Evolutionary conservation across 257 asterid species (phyloP), one percentile per base, ranked within the genome.

Genomic region (Paraleonurus japonicus): DNA sequence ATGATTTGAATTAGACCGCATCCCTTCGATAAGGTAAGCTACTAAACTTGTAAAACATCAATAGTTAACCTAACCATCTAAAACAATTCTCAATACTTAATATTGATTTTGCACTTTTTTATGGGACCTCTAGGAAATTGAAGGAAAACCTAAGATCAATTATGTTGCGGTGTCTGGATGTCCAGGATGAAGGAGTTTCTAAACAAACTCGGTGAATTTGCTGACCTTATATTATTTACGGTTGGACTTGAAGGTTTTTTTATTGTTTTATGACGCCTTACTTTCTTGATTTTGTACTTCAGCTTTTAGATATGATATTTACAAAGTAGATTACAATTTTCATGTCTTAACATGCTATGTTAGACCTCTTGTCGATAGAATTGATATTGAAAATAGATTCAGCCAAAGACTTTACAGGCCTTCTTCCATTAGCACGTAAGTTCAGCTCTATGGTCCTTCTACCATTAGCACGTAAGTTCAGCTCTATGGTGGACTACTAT

Each of bases 171-270:
- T 93, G 71, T 93, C 88, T 79, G 98, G 90, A 81, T 90, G 98
- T 23, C 98, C 98, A 11, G 95, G 98, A 59, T 93, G 65, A 85
- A 84, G 22, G 90, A 86, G 67, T 93, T 90, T 75, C 87, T 93
- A 4, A 80, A 80, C 55, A 88, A 86, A 80, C 96, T 93, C 27
- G 81, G 90, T 77, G 89, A 90, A 87, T 93, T 90, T 83, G 94
- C 98, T 19, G 87, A 91, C 77, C 89, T 93, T 50, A 92, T 90
- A 67, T 76, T 93, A 73, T 93, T 93, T 83, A 90, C 98, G 39
- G 98, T 97, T 66, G 98, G 98, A 60, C 97, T 92, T 78, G 99
- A 95, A 95, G 99, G 99, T 71, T 85, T 65, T n/a, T 50, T 37
- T 61, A 62, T 39, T 62, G 62, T 57, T 69, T 58, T 59, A 24